Evolutionary conservation across 169 alveolate species (phyloP).

Genomic region (Cryptosporidium sp.): DNA sequence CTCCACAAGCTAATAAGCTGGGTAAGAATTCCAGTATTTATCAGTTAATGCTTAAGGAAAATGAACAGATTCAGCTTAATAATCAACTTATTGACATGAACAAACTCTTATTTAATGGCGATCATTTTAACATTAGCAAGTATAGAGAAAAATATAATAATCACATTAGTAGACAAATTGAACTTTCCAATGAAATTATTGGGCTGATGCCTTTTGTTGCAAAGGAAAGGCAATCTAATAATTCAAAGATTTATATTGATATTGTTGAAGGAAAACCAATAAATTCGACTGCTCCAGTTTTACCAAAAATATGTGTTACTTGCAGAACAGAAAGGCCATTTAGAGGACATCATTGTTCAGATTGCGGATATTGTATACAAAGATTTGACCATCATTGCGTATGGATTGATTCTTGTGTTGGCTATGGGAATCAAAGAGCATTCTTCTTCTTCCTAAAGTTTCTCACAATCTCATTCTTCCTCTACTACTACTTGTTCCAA

Average conservation of each 20-base stretch:
- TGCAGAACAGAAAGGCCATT: constrained; percentile 86
- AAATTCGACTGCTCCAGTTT: constrained; percentile 42
- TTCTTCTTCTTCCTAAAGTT: constrained; percentile 80
- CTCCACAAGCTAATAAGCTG: constrained; percentile 25
- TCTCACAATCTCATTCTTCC: constrained; percentile 79
- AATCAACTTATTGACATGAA: constrained; percentile 57
- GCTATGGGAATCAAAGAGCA: constrained; percentile 83
- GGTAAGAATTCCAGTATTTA: constrained; percentile 31
- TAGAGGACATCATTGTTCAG: constrained; percentile 85
- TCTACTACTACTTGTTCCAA: constrained; percentile 77
- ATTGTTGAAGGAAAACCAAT: constrained; percentile 63
- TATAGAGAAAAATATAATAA: constrained; percentile 50
- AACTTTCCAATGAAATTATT: constrained; percentile 54
- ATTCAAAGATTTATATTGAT: constrained; percentile 53
- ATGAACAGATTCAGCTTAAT: constrained; percentile 56
- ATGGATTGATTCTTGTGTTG: constrained; percentile 91
- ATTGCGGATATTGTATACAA: constrained; percentile 86
- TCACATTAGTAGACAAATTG: constrained; percentile 44
- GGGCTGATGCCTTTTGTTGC: constrained; percentile 63
- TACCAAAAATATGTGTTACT: constrained; percentile 87
- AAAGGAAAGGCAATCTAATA: constrained; percentile 57
- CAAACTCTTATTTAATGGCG: constrained; percentile 55
- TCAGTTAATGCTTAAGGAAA: constrained; percentile 60
- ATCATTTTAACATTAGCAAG: constrained; percentile 11
- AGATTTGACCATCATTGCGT: constrained; percentile 91